These are phyloP conservation scores for Rubus parviflorus DNA, from an alignment of 306 rosid genomes.

Conservation along the genomic window DNA sequence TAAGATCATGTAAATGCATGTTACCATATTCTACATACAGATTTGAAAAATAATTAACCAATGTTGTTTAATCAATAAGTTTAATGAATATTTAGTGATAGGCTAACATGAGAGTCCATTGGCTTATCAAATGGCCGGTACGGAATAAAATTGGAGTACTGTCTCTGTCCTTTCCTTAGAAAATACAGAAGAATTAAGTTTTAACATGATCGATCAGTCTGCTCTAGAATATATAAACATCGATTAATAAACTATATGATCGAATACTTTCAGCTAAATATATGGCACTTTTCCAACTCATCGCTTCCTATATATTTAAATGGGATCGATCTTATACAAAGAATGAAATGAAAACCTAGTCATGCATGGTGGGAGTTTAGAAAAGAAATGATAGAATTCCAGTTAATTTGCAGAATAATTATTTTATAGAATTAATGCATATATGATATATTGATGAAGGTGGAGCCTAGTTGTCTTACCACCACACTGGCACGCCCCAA, in stretches of 20 bases:
- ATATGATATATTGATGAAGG: neutral
- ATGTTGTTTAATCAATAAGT: conserved; percentile 10
- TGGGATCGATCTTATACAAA: too few species aligned
- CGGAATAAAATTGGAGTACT: conserved; percentile 38
- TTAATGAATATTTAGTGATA: conserved; percentile 7
- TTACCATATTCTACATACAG: neutral
- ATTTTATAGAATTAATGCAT: neutral
- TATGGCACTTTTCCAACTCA: conserved; percentile 1
- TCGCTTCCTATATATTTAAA: neutral
- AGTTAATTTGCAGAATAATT: neutral
- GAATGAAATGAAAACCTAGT: too few species aligned
- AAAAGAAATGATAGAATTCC: too few species aligned
- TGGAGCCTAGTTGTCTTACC: neutral
- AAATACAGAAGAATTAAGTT: conserved; percentile 10
- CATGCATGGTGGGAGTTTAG: too few species aligned
- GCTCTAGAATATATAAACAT: neutral
- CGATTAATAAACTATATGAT: neutral
- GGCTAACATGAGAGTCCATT: conserved; percentile 12
- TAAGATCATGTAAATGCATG: conserved; percentile 7
- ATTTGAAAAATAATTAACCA: neutral
- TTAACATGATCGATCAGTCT: conserved; percentile 3
- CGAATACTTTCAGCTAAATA: neutral
- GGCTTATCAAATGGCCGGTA: conserved; percentile 31
- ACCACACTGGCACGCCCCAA: neutral
- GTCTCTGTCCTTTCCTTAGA: conserved; percentile 29